These are phyloP conservation scores for Stephania cephalantha DNA, from an alignment of 164 flowering plant species.

Conservation along the genomic window DNA sequence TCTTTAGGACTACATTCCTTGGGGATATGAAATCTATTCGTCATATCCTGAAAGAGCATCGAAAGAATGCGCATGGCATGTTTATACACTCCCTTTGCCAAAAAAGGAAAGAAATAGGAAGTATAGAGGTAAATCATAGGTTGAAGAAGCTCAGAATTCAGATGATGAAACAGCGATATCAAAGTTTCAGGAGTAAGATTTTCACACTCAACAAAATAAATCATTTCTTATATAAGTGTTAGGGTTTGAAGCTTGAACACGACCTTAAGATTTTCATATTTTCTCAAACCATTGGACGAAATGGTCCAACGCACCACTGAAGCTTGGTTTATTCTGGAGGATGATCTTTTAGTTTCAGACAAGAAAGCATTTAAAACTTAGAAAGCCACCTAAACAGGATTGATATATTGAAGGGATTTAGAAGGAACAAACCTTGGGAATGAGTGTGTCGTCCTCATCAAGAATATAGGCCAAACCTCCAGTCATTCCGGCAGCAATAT, in stretches of 20 bases:
- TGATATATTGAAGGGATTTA: neutral
- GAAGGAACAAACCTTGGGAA: constrained; percentile 67
- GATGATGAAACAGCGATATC: too few relatives aligned
- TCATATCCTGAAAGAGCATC: neutral
- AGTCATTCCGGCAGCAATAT: constrained; percentile 99
- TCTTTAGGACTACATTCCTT: neutral
- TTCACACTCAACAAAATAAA: too few relatives aligned
- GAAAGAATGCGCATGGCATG: neutral
- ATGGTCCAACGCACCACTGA: too few relatives aligned
- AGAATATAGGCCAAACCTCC: constrained; percentile 96
- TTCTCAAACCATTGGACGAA: too few relatives aligned
- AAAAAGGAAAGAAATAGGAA: neutral
- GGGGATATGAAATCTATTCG: neutral
- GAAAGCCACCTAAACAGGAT: neutral
- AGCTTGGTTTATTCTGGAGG: neutral
- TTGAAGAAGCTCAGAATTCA: neutral
- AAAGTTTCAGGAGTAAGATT: too few relatives aligned
- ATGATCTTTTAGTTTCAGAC: neutral
- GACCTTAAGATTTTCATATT: too few relatives aligned
- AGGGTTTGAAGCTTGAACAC: too few relatives aligned
- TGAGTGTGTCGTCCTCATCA: constrained; percentile 85
- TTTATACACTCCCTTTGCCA: neutral
- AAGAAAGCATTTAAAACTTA: neutral
- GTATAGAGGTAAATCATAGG: neutral
- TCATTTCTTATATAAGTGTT: too few relatives aligned